These are phyloP conservation scores for Panellus pusillus DNA, from an alignment of 768 basidiomycete species.

Conservation along the genomic window DNA sequence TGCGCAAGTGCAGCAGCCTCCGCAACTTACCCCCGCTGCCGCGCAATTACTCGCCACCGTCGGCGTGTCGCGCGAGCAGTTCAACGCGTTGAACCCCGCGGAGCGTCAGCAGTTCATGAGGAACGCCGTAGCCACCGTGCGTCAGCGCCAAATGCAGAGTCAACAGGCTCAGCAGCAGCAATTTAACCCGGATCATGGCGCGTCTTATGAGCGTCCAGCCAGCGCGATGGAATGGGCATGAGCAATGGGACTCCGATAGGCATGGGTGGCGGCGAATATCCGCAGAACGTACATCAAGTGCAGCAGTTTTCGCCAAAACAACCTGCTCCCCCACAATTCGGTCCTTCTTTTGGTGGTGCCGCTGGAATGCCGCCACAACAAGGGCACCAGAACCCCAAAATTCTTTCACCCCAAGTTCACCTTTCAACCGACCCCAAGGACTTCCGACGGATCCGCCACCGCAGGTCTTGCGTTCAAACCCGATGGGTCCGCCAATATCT, in stretches of 20 bases:
- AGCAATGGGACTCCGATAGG: not conserved
- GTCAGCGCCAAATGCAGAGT: conserved; percentile 9
- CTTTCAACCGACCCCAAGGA: conserved; percentile 12
- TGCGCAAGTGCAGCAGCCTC: conserved; percentile 4
- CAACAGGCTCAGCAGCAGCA: conserved; percentile 12
- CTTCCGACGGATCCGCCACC: conserved; percentile 12
- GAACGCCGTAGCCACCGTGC: not conserved
- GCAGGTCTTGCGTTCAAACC: conserved; percentile 15
- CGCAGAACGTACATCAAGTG: not conserved
- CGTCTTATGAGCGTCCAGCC: conserved; percentile 10
- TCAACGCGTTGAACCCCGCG: conserved; percentile 8
- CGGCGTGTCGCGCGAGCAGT: conserved; percentile 19
- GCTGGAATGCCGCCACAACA: conserved; percentile 12
- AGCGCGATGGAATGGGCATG: conserved; percentile 15
- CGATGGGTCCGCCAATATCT: conserved; percentile 15
- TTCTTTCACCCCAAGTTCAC: conserved; percentile 8
- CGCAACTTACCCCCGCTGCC: conserved; percentile 4
- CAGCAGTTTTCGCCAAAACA: conserved; percentile 14
- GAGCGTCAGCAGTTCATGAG: conserved; percentile 9
- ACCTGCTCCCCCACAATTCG: conserved; percentile 15
- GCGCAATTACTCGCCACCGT: conserved; percentile 5
- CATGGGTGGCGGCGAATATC: not conserved
- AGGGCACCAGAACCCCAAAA: conserved; percentile 5
- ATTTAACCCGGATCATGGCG: conserved; percentile 1
- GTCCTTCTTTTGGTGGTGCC: conserved; percentile 6